A percentile compares a stretch with the other conserved stretches of the same genome.
These are phyloP conservation scores for Podaxis pistillaris DNA, from an alignment of 768 basidiomycete genomes.

Conservation along the genomic window DNA sequence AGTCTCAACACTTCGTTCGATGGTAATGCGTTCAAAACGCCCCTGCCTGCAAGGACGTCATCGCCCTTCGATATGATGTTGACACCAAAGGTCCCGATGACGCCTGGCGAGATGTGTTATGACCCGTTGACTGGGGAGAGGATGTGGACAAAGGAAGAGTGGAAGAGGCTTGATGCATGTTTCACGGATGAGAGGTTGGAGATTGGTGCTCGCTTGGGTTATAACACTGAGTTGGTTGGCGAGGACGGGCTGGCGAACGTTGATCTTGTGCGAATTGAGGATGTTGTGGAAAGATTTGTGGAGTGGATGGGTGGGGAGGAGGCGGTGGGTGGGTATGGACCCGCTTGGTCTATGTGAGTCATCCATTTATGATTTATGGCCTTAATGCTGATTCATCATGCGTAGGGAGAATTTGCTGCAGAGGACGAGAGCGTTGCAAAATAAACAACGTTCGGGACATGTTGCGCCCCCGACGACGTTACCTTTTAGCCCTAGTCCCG, in stretches of 20 bases:
- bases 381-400: background rate
- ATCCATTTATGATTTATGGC: constrained; percentile 2
- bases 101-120: constrained; percentile 14
- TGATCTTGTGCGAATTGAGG: constrained; percentile 48
- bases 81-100: constrained; percentile 9
- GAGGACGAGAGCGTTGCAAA: constrained; percentile 54
- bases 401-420: constrained; percentile 49
- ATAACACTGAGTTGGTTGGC: constrained; percentile 4
- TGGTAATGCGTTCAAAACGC: constrained; percentile 28
- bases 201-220: constrained; percentile 30
- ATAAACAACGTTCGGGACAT: constrained; percentile 56
- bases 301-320: constrained; percentile 45
- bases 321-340: constrained; percentile 37
- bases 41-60: constrained; percentile 16
- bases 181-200: constrained; percentile 70
- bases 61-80: background rate
- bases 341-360: constrained; percentile 58
- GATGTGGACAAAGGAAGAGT: constrained; percentile 73
- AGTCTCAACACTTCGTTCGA: constrained; percentile 1
- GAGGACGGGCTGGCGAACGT: constrained; percentile 46
- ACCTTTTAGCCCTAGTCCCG: constrained; percentile 23
- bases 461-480: constrained; percentile 54
- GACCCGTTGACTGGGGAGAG: constrained; percentile 18
- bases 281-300: constrained; percentile 63
- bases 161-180: constrained; percentile 78